These are phyloP conservation scores for Massarina eburnea DNA, from an alignment of 2,329 filamentous ascomycete genomes.

Conservation along the genomic window DNA sequence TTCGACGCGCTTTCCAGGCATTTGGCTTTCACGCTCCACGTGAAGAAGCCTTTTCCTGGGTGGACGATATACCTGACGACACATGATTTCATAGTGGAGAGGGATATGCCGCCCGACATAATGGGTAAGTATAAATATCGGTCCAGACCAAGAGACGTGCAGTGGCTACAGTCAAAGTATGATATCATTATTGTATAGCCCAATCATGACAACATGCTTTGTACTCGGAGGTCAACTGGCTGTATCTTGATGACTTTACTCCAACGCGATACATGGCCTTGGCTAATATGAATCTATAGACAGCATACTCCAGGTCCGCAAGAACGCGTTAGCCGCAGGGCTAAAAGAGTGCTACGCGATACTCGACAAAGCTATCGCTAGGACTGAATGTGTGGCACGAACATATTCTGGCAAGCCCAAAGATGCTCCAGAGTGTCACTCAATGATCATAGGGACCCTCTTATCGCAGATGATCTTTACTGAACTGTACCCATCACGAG, in stretches of 20 bases:
- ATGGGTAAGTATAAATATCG: neutral
- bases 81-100: conserved; percentile 2
- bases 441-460: conserved; percentile 1
- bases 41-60: conserved; percentile 1
- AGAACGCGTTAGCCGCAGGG: neutral
- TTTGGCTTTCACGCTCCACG: conserved; percentile 6
- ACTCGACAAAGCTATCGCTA: neutral
- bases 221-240: neutral
- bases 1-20: conserved; percentile 9
- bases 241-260: neutral
- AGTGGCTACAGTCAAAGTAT: neutral
- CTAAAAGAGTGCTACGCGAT: neutral
- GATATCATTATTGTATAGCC: too few relatives aligned
- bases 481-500: neutral
- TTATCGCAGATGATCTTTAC: neutral
- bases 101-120: conserved; percentile 1
- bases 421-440: neutral
- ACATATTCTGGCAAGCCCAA: neutral
- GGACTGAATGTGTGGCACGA: neutral
- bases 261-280: neutral
- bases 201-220: neutral
- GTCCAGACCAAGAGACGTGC: too few relatives aligned
- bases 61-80: conserved; percentile 1
- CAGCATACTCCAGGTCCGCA: neutral
- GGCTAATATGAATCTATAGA: neutral